phyloP scores from a whole-genome alignment of 2,329 filamentous ascomycete genomes.

The Allantophomopsis cytisporea region DNA sequence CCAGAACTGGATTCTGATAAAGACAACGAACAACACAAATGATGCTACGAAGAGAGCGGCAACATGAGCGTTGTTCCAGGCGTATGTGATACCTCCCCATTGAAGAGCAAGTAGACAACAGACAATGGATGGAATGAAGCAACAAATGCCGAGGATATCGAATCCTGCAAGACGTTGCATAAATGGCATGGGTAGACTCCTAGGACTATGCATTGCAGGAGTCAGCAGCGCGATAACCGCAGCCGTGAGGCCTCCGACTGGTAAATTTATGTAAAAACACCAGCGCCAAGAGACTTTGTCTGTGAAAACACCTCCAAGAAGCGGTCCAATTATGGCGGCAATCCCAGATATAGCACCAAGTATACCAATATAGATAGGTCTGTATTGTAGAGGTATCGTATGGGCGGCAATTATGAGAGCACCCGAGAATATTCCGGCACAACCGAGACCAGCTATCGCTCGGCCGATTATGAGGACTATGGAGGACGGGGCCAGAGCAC shows the following conservation, averaged over 20 bases:
- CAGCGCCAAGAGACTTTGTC: constrained; percentile 17
- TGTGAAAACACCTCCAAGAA: constrained; percentile 25
- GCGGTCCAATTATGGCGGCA: constrained; percentile 14
- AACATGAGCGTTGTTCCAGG: constrained; percentile 19
- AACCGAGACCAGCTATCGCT: constrained; percentile 17
- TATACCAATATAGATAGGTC: constrained; percentile 18
- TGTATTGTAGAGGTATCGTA: constrained; percentile 13
- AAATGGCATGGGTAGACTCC: constrained; percentile 18
- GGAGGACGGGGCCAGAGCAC: constrained; percentile 16
- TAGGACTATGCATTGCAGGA: constrained; percentile 4
- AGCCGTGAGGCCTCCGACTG: constrained; percentile 12
- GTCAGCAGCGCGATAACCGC: constrained; percentile 8
- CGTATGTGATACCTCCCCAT: constrained; percentile 18
- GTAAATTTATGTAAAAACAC: constrained; percentile 25
- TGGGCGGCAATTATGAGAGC: constrained; percentile 27
- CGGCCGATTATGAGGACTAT: constrained; percentile 19
- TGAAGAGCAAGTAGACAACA: constrained; percentile 19
- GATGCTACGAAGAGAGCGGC: constrained; percentile 20
- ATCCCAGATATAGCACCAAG: not conserved
- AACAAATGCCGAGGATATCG: constrained; percentile 19
- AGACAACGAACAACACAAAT: constrained; percentile 14
- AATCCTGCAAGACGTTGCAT: constrained; percentile 23
- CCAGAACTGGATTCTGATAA: constrained; percentile 19
- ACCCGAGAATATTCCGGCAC: constrained; percentile 20
- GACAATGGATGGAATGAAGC: constrained; percentile 18